phyloP scores from a whole-genome alignment of 2,329 filamentous ascomycete species.

The Clonostachys rosea region DNA sequence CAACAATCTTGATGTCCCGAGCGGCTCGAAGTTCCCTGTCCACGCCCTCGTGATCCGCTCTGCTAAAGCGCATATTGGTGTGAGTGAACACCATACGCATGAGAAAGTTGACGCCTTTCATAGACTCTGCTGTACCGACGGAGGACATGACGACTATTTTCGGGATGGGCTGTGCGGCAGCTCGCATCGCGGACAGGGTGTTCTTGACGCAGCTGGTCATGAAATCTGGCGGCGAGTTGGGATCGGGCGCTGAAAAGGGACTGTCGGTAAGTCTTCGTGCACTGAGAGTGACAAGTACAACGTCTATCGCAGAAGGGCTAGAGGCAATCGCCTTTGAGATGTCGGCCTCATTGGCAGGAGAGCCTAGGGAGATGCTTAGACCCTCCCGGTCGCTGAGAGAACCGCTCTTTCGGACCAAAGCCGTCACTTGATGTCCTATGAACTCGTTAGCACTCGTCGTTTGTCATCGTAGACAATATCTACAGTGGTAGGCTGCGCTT shows the following conservation, averaged over 20 bases:
- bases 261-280: conserved; percentile 34
- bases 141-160: conserved; percentile 42
- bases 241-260: conserved; percentile 35
- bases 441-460: too few species aligned
- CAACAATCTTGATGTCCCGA: conserved; percentile 12
- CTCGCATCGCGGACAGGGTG: conserved; percentile 27
- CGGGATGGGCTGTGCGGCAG: conserved; percentile 14
- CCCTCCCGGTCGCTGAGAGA: conserved; percentile 13
- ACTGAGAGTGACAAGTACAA: conserved; percentile 41
- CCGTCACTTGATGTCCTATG: conserved; percentile 27
- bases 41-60: conserved; percentile 38
- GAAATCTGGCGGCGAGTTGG: conserved; percentile 26
- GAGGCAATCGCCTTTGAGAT: conserved; percentile 19
- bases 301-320: conserved; percentile 12
- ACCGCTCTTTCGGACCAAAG: conserved; percentile 29
- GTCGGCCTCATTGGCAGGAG: conserved; percentile 20
- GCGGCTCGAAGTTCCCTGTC: conserved; percentile 26
- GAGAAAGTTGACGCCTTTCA: conserved; percentile 26
- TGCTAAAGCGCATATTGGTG: conserved; percentile 36
- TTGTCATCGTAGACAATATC: conserved; percentile 1
- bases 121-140: conserved; percentile 38
- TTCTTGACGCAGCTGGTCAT: conserved; percentile 37
- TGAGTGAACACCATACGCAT: conserved; percentile 32
- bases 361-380: conserved; percentile 28
- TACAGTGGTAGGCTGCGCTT: neutral